Base-by-base conservation (phyloP, 2,329 filamentous ascomycete genomes). In the Penicillium frequentans region DNA sequence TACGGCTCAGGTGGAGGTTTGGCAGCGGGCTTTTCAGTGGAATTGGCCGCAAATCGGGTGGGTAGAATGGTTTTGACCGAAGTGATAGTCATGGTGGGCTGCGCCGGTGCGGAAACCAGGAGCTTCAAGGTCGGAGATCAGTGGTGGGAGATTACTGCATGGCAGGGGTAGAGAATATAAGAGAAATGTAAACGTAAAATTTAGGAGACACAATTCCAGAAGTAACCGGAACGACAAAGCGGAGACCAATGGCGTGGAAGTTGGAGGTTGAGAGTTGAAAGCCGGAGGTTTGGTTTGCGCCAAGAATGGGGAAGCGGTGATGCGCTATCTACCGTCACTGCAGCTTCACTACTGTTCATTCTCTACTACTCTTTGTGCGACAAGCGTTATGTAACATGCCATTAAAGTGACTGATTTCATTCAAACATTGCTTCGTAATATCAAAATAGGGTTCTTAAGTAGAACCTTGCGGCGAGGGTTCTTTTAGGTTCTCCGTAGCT, bases 401-500 rank as follows among this genome's bases (percentile, higher is more conserved):
- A 27, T 46, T 27, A 46, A 46, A 46, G 3, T 19, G 29, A 46
- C 13, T 27, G 8, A 10, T 13, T 29, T 47, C 54, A 47, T 56
- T 45, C 39, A 55, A 14, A 49, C 54, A 54, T 60, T 48, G 57
- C 48, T 44, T 59, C 58, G 46, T 62, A 91, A 57, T 49, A 35
- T 21, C 16, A 24, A 16, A 33, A 19, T 11, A 5, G 4, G 3
- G 3, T 14, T 37, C 2, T n/a, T 9, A 47, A 8, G 43, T 24
- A 48, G 42, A 39, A 16, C 26, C 27, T 27, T 29, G 23, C 6
- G 52, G 31, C n/a, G 86, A 83, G 3, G 91, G 90, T 24, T 93
- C 90, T 71, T 92, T 90, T 43, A 96, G 77, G 64, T 89, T 92
- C 63, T 93, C 90, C 67, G 91, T 96, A 39, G 90, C 91, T 96